Percentiles rank a stretch among this genome's conserved stretches.
phyloP scores from a whole-genome alignment of 495 filamentous ascomycete genomes.

The Stereocaulon alpinum region DNA sequence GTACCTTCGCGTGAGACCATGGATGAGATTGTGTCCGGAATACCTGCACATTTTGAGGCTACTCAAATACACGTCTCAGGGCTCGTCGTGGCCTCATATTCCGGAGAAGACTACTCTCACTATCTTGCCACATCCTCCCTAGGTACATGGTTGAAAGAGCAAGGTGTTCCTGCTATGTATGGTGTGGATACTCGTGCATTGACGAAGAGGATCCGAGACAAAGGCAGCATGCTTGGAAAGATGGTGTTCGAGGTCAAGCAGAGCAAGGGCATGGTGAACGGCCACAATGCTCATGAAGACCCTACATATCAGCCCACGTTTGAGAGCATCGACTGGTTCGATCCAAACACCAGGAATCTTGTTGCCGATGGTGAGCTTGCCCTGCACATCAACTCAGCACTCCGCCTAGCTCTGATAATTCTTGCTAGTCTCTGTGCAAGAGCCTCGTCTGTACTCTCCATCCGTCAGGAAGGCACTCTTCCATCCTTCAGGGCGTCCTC shows the following conservation, averaged over 20 bases:
- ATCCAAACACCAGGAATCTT: constrained; percentile 86
- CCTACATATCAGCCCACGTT: constrained; percentile 34
- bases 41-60: constrained; percentile 87
- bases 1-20: constrained; percentile 75
- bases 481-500: constrained; percentile 74
- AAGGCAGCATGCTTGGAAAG: constrained; percentile 93
- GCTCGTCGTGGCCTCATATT: constrained; percentile 79
- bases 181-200: constrained; percentile 89
- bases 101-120: constrained; percentile 90
- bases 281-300: constrained; percentile 18
- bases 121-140: constrained; percentile 81
- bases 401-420: constrained; percentile 21
- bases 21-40: constrained; percentile 69
- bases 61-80: constrained; percentile 86
- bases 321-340: constrained; percentile 72
- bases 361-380: constrained; percentile 75
- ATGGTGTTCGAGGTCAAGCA: constrained; percentile 63
- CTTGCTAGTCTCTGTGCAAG: constrained; percentile 67
- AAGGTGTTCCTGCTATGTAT: constrained; percentile 91
- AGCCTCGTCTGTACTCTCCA: constrained; percentile 73
- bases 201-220: constrained; percentile 84
- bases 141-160: constrained; percentile 89
- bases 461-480: constrained; percentile 52
- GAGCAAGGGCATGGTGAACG: constrained; percentile 38
- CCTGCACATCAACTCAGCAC: constrained; percentile 13